Percentiles rank a stretch among this genome's conserved stretches.
Conservation (phyloP, 2,329 filamentous ascomycete species). For the Aspergillus pseudonomiae region DNA sequence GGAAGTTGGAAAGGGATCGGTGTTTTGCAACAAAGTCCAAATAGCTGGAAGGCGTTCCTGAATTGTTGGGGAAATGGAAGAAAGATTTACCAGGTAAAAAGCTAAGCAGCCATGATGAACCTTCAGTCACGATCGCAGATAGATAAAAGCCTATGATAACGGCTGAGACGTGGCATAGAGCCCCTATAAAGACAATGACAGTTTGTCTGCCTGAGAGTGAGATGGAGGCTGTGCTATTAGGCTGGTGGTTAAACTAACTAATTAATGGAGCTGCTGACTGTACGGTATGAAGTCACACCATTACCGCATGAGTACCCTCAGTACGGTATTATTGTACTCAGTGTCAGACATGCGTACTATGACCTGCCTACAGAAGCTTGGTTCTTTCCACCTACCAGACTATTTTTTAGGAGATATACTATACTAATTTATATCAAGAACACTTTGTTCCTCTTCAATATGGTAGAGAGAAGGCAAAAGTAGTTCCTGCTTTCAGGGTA, state of each 20-base stretch:
- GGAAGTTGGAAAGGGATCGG: constrained; percentile 7
- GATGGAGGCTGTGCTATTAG: not conserved
- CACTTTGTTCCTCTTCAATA: not conserved
- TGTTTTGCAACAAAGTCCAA: not conserved
- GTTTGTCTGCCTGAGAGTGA: constrained; percentile 2
- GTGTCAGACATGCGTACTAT: not conserved
- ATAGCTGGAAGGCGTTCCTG: not conserved
- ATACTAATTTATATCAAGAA: not conserved
- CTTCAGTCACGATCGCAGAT: not conserved
- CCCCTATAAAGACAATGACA: not conserved
- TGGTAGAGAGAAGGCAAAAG: not conserved
- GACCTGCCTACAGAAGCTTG: not conserved
- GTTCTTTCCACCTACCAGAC: not conserved
- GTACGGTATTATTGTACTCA: not conserved
- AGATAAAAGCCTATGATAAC: not conserved
- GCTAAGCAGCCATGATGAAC: not conserved
- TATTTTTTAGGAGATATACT: not conserved
- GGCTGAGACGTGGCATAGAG: constrained; percentile 2
- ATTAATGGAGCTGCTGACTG: not conserved
- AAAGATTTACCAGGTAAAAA: not conserved
- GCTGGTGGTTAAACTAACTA: not conserved
- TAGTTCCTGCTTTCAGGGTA: not conserved
- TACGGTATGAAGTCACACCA: not conserved
- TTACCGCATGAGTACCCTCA: not conserved
- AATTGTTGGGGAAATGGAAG: not conserved